Base-by-base conservation (phyloP, 768 basidiomycete genomes). In the Coprinopsis sp. region DNA sequence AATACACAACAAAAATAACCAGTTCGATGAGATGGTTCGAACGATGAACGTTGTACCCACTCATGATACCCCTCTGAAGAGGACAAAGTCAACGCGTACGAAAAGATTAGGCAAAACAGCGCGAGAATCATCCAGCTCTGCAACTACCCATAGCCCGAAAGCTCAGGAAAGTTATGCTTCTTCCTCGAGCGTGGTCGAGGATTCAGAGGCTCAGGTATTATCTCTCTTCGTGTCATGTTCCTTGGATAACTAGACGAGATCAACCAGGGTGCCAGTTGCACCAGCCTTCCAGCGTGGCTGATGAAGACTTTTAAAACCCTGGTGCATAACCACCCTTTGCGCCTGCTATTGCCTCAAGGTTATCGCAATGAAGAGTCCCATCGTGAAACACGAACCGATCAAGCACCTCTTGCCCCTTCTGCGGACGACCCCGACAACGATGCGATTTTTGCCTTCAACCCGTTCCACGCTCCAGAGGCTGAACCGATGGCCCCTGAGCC, bases 11-110 rank as follows among this genome's bases (percentile, higher is more conserved):
- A 65, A 63, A 29, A 87, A 87, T 53, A 59, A 71, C 27, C 75
- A 76, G 30, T 84, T 79, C 53, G 84, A 87, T 59, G 69, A 69
- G 34, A 87, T 88, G 85, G 64, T 87, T 24, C 70, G 78, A 41
- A 70, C 75, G 2, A 78, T 84, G 66, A 71, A 76, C 44, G 51
- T 51, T 54, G 63, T 44, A 48, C 40, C 55, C 64, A 34, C 52
- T 44, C 36, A 55, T 42, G 28, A 42, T 18, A 28, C 36, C 22
- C 40, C 57, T n/a, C 54, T 51, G 42, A 66, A 33, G 13, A 13
- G 29, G 23, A 28, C 41, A 27, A 45, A 29, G 14, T 45, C 22
- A 13, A 29, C 46, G n/a, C n/a, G n/a, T n/a, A n/a, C n/a, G n/a
- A n/a, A n/a, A n/a, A n/a, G n/a, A n/a, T n/a, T n/a, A n/a, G n/a